A percentile compares a stretch with the other conserved stretches of the same genome.
phyloP scores from a whole-genome alignment of 2,329 filamentous ascomycete species.

The Emericellopsis atlantica region DNA sequence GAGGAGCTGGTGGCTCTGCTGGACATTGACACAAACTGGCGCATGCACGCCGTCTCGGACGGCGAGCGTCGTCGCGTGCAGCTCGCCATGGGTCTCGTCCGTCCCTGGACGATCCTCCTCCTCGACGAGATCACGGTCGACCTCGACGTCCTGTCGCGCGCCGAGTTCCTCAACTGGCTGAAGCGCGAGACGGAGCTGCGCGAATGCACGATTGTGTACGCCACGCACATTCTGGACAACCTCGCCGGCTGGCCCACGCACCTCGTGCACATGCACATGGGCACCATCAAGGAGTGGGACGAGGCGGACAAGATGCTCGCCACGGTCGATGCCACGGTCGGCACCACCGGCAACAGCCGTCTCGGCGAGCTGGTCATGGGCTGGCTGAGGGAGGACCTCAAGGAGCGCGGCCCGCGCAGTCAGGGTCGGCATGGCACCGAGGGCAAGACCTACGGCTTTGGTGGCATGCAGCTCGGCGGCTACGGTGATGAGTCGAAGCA shows the following conservation, averaged over 20 bases:
- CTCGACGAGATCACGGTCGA: constrained; percentile 97
- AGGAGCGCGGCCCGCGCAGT: constrained; percentile 64
- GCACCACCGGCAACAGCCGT: constrained; percentile 57
- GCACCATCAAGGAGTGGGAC: constrained; percentile 79
- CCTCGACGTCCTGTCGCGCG: constrained; percentile 73
- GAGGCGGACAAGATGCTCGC: constrained; percentile 55
- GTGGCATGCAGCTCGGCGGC: constrained; percentile 37
- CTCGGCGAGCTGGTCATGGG: constrained; percentile 77
- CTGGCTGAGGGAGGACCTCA: constrained; percentile 76
- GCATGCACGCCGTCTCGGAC: constrained; percentile 91
- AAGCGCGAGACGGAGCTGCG: constrained; percentile 74
- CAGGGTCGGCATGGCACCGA: constrained; percentile 41
- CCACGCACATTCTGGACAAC: constrained; percentile 94
- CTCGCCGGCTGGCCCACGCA: constrained; percentile 91
- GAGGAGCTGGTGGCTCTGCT: constrained; percentile 82
- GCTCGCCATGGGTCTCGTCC: constrained; percentile 85
- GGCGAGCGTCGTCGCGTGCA: constrained; percentile 87
- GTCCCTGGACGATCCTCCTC: constrained; percentile 83
- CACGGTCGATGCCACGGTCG: constrained; percentile 16
- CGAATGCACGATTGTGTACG: constrained; percentile 88
- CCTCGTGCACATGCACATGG: constrained; percentile 89
- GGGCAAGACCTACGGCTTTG: constrained; percentile 48
- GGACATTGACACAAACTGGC: constrained; percentile 85
- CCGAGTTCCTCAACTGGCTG: constrained; percentile 76
- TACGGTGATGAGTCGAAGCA: constrained; percentile 41